These are phyloP conservation scores for Lepidopterella palustris DNA, from an alignment of 495 filamentous ascomycete species.

Conservation along the genomic window DNA sequence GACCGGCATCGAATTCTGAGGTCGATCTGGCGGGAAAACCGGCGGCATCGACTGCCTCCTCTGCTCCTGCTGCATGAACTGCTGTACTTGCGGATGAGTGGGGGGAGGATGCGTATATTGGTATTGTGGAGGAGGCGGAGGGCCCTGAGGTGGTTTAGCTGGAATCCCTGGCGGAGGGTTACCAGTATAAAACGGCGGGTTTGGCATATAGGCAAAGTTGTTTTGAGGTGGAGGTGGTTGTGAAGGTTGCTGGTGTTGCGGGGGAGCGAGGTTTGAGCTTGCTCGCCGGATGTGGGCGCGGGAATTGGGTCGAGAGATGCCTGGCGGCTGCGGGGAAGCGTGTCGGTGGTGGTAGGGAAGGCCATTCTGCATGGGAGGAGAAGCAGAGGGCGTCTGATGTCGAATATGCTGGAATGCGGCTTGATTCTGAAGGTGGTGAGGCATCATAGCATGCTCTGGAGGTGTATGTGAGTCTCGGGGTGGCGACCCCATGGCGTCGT, in stretches of 20 bases:
- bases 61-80: constrained; percentile 50
- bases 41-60: constrained; percentile 56
- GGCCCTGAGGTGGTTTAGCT: constrained; percentile 24
- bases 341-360: constrained; percentile 64
- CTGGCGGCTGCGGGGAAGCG: constrained; percentile 73
- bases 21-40: constrained; percentile 43
- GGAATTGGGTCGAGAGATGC: constrained; percentile 71
- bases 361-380: constrained; percentile 82
- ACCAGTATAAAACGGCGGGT: constrained; percentile 77
- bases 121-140: constrained; percentile 36
- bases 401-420: constrained; percentile 70
- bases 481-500: constrained; percentile 52
- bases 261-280: constrained; percentile 68
- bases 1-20: constrained; percentile 44
- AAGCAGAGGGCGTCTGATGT: constrained; percentile 75
- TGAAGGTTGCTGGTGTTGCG: constrained; percentile 48
- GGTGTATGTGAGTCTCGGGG: constrained; percentile 56
- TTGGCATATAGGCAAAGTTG: constrained; percentile 77
- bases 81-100: constrained; percentile 36
- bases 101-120: constrained; percentile 30
- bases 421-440: constrained; percentile 70
- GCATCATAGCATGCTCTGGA: constrained; percentile 56
- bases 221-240: constrained; percentile 61
- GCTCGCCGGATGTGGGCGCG: constrained; percentile 69
- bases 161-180: constrained; percentile 48